Evolutionary conservation across 164 flowering plant species (phyloP).

Genomic region (Dillenia turbinata): DNA sequence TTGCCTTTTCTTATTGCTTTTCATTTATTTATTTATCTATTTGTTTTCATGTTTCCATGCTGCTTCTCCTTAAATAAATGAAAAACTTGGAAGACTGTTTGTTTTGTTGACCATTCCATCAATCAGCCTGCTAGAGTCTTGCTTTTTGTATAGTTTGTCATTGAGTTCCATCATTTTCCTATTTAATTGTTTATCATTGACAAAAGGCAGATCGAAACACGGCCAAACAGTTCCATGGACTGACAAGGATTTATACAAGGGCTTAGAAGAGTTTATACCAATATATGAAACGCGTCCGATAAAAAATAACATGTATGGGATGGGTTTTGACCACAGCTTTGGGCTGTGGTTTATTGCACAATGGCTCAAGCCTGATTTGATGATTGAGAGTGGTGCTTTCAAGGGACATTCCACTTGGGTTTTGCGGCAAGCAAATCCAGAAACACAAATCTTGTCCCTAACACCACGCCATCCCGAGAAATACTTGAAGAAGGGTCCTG

Average conservation of each 20-base stretch:
- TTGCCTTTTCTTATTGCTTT: not conserved
- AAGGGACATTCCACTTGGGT: conserved; percentile 99
- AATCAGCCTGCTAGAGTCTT: not conserved
- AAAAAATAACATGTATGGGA: conserved; percentile 87
- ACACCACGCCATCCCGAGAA: conserved; percentile 95
- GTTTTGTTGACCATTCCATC: not conserved
- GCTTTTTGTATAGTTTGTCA: not conserved
- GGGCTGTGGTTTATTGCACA: conserved; percentile 97
- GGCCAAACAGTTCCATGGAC: conserved; percentile 91
- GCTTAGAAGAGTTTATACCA: conserved; percentile 95
- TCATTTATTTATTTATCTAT: not conserved
- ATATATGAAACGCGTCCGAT: conserved; percentile 93
- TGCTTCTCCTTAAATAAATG: not conserved
- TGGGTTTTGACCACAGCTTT: conserved; percentile 99
- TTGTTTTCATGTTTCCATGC: not conserved
- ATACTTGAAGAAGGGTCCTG: conserved; percentile 94
- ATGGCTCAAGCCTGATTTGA: conserved; percentile 88
- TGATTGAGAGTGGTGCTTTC: conserved; percentile 99
- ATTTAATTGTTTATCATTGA: conserved; percentile 54
- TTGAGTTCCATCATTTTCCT: conserved; percentile 11
- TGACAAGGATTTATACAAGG: conserved; percentile 76
- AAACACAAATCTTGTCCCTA: conserved; percentile 63
- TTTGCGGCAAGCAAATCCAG: conserved; percentile 92
- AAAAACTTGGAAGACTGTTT: not conserved
- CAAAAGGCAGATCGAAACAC: conserved; percentile 99